Evolutionary conservation across 495 filamentous ascomycete species (phyloP).

Genomic region (Glonium stellatum): DNA sequence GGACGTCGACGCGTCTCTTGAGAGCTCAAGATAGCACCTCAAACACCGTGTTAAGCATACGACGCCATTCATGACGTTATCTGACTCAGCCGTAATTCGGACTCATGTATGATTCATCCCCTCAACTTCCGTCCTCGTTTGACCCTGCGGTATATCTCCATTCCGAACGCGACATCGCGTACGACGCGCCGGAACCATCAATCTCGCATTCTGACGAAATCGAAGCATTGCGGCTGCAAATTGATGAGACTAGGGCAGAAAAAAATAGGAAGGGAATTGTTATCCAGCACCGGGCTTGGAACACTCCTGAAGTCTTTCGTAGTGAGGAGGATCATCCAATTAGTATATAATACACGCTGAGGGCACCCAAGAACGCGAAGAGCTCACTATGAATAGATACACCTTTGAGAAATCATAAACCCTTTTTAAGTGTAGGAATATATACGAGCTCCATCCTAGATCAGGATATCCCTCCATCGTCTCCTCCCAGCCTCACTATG

Average conservation of each 20-base stretch:
- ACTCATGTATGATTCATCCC: slow-evolving; percentile 16
- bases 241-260: slow-evolving; percentile 43
- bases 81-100: not conserved
- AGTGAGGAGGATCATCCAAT: slow-evolving; percentile 54
- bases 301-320: slow-evolving; percentile 52
- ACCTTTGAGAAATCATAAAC: slow-evolving; percentile 6
- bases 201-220: slow-evolving; percentile 54
- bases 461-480: slow-evolving; percentile 18
- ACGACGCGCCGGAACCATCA: slow-evolving; percentile 24
- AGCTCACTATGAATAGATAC: slow-evolving; percentile 19
- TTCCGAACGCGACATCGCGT: slow-evolving; percentile 35
- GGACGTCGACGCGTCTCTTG: too few species aligned
- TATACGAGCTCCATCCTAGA: slow-evolving; percentile 7
- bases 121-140: slow-evolving; percentile 42
- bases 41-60: not conserved
- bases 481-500: slow-evolving; percentile 47
- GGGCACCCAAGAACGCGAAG: not conserved
- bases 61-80: not conserved
- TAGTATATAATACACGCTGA: slow-evolving; percentile 20
- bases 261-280: slow-evolving; percentile 49
- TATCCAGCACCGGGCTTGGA: slow-evolving; percentile 58
- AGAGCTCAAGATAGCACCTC: not conserved
- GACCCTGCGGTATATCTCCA: slow-evolving; percentile 49
- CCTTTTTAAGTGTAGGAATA: not conserved
- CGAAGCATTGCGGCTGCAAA: slow-evolving; percentile 48